Conservation (phyloP, 2,329 filamentous ascomycete species). For the Pseudogymnoascus sp. region DNA sequence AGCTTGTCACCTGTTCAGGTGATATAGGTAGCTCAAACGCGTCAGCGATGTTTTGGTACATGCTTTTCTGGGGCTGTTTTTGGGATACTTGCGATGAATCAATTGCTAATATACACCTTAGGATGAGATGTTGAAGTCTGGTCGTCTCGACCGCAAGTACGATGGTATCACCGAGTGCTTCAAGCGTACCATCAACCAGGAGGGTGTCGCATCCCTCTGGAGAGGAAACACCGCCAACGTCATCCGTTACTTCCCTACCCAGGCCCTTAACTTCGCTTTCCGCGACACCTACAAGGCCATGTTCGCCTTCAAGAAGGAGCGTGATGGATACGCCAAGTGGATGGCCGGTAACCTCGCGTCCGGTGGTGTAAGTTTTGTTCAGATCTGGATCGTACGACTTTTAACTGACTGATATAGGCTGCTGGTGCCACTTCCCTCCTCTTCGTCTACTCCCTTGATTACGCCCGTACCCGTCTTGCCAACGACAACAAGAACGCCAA, state of each 20-base stretch:
- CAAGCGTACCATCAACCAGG: conserved; percentile 76
- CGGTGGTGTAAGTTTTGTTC: conserved; percentile 73
- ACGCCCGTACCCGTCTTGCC: conserved; percentile 99
- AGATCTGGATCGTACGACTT: not conserved
- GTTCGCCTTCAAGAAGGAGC: conserved; percentile 99
- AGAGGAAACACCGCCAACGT: conserved; percentile 99
- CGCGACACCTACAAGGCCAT: conserved; percentile 99
- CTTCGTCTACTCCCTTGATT: conserved; percentile 99
- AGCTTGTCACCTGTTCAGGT: not conserved
- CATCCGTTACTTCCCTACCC: conserved; percentile 99
- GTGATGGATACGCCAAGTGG: conserved; percentile 97
- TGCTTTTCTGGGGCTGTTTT: not conserved
- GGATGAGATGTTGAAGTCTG: conserved; percentile 99
- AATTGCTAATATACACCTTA: conserved; percentile 31
- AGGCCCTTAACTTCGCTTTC: conserved; percentile 99
- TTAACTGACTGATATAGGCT: conserved; percentile 42
- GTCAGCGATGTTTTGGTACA: not conserved
- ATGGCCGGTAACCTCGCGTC: conserved; percentile 99
- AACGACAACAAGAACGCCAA: conserved; percentile 99
- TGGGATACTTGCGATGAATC: not conserved
- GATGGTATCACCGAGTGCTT: conserved; percentile 92
- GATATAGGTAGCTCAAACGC: not conserved
- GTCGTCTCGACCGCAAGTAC: conserved; percentile 98
- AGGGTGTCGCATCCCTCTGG: conserved; percentile 95
- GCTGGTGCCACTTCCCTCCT: conserved; percentile 99